phyloP scores from a whole-genome alignment of 2,329 filamentous ascomycete species.

The Huntiella abstrusa region DNA sequence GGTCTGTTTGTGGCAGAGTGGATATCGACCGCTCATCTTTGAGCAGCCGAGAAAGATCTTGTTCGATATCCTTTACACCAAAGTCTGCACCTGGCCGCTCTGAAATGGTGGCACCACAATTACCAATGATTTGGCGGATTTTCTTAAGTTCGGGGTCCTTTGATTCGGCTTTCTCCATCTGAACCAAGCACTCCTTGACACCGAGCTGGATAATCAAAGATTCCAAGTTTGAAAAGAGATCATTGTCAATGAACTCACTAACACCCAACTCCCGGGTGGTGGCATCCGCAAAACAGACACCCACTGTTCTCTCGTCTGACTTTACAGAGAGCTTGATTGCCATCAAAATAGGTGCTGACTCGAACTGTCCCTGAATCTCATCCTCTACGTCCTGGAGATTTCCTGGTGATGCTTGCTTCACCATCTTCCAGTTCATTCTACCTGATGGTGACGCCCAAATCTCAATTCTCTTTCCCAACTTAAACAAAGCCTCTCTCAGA shows the following conservation, averaged over 20 bases:
- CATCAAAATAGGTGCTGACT: slow-evolving; percentile 82
- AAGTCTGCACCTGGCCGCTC: slow-evolving; percentile 65
- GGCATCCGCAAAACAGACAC: slow-evolving; percentile 94
- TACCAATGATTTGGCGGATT: slow-evolving; percentile 73
- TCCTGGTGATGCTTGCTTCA: slow-evolving; percentile 82
- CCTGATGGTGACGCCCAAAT: slow-evolving; percentile 63
- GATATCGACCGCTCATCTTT: slow-evolving; percentile 68
- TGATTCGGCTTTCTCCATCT: slow-evolving; percentile 69
- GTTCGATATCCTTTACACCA: slow-evolving; percentile 79
- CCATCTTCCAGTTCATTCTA: slow-evolving; percentile 79
- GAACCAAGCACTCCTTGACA: slow-evolving; percentile 83
- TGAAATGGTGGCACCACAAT: slow-evolving; percentile 75
- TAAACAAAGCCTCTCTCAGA: slow-evolving; percentile 81
- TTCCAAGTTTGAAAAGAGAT: slow-evolving; percentile 95
- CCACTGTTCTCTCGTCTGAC: slow-evolving; percentile 67
- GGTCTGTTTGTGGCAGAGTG: slow-evolving; percentile 69
- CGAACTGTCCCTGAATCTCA: slow-evolving; percentile 69
- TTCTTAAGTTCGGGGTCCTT: slow-evolving; percentile 69
- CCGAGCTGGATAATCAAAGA: slow-evolving; percentile 89
- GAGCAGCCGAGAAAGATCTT: slow-evolving; percentile 72
- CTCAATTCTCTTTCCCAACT: slow-evolving; percentile 76
- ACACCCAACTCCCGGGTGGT: slow-evolving; percentile 90
- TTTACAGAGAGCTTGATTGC: slow-evolving; percentile 87
- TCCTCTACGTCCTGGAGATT: slow-evolving; percentile 96
- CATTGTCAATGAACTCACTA: slow-evolving; percentile 97